These are phyloP conservation scores for Lentinus polychrous DNA, from an alignment of 1,284 basidiomycete species.

Conservation along the genomic window DNA sequence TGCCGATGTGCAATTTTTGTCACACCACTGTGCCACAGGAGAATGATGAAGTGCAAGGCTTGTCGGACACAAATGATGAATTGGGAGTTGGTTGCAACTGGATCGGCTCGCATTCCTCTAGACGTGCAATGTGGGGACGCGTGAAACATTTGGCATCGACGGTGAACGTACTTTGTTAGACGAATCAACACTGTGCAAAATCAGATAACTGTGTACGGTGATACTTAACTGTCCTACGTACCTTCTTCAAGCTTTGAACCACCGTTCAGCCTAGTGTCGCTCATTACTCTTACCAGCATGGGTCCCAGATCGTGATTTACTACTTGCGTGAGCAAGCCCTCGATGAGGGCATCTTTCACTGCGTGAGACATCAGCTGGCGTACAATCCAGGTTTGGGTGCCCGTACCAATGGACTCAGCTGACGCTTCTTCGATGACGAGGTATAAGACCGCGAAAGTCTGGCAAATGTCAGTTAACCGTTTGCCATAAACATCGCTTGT, in stretches of 20 bases:
- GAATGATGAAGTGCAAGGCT: slow-evolving; percentile 25
- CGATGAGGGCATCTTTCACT: no score
- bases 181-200: background rate
- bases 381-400: no score
- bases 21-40: slow-evolving; percentile 27
- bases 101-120: background rate
- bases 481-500: no score
- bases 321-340: no score
- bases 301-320: no score
- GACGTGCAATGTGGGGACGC: background rate
- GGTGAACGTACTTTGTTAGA: background rate
- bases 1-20: slow-evolving; percentile 15
- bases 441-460: no score
- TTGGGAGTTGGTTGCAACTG: background rate
- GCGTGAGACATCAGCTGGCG: no score
- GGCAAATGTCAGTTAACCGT: no score
- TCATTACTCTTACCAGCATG: no score
- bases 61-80: slow-evolving; percentile 10
- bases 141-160: background rate
- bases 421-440: no score
- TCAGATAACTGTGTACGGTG: background rate
- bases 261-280: no score
- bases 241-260: background rate
- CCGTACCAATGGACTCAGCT: no score
- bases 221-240: background rate